Evolutionary conservation across 352 stramenopile genomes (phyloP).

Genomic region (Bremia lactucae): DNA sequence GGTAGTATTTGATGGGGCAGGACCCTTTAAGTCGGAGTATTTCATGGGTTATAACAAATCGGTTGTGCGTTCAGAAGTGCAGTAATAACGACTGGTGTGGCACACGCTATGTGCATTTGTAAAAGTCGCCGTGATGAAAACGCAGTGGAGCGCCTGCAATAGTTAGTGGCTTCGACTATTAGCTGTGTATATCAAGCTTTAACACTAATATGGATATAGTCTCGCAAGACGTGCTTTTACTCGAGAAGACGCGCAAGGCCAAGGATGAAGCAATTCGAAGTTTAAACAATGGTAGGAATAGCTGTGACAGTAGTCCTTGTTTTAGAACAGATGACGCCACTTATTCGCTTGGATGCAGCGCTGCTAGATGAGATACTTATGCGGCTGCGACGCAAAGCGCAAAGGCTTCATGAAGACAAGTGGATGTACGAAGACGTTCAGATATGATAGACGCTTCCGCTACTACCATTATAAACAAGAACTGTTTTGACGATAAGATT

Average conservation of each 20-base stretch:
- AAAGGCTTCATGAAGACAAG: constrained; percentile 52
- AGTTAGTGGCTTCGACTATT: too few species aligned
- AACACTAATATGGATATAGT: too few species aligned
- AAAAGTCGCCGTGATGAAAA: too few species aligned
- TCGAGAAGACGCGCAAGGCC: constrained; percentile 43
- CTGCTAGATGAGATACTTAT: constrained; percentile 48
- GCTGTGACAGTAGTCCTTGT: constrained; percentile 1
- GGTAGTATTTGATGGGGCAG: too few species aligned
- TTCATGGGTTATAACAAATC: too few species aligned
- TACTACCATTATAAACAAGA: constrained; percentile 1
- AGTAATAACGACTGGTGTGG: too few species aligned
- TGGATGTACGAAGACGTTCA: constrained; percentile 69
- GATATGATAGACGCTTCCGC: constrained; percentile 17
- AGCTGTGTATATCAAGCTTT: too few species aligned
- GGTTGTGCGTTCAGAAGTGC: too few species aligned
- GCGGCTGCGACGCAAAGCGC: constrained; percentile 37
- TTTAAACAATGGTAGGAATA: constrained; percentile 30
- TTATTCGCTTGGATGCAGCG: constrained; percentile 13
- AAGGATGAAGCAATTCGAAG: constrained; percentile 33
- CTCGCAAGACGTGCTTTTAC: constrained; percentile 31
- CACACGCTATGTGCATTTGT: too few species aligned
- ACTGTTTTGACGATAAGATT: constrained; percentile 8
- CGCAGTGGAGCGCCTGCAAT: too few species aligned
- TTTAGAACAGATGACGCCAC: too few species aligned
- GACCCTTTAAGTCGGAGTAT: too few species aligned